phyloP scores from a whole-genome alignment of 345 rosid species.

The Cardamine occulta region DNA sequence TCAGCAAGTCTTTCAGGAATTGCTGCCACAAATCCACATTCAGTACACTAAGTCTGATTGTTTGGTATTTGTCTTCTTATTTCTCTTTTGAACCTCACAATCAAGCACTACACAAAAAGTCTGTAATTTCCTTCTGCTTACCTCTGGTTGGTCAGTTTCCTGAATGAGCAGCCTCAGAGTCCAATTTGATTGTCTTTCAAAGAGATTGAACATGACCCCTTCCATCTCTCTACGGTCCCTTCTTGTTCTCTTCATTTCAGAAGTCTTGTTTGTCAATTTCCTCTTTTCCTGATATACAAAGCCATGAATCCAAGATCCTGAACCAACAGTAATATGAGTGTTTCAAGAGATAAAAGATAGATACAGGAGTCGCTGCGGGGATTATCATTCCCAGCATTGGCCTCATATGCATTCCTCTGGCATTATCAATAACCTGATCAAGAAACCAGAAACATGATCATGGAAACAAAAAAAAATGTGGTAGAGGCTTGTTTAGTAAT shows the following conservation, averaged over 20 bases:
- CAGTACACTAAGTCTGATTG: neutral
- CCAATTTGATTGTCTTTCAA: slow-evolving; percentile 92
- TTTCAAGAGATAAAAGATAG: slow-evolving; percentile 12
- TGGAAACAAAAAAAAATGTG: neutral
- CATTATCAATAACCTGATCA: slow-evolving; percentile 79
- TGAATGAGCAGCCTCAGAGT: slow-evolving; percentile 73
- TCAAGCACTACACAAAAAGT: neutral
- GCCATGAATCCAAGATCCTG: neutral
- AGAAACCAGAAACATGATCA: slow-evolving; percentile 30
- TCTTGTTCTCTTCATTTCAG: slow-evolving; percentile 79
- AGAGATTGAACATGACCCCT: slow-evolving; percentile 85
- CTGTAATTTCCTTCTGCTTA: slow-evolving; percentile 37
- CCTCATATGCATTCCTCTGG: slow-evolving; percentile 78
- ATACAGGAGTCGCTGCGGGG: slow-evolving; percentile 52
- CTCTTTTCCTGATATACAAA: slow-evolving; percentile 71
- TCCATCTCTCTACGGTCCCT: slow-evolving; percentile 92
- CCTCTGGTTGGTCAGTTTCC: slow-evolving; percentile 94
- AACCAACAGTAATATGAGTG: neutral
- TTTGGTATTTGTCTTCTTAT: neutral
- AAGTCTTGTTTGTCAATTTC: slow-evolving; percentile 58
- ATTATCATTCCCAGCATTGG: slow-evolving; percentile 73
- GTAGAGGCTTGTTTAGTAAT: neutral
- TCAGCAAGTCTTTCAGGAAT: slow-evolving; percentile 82
- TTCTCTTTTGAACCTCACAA: neutral
- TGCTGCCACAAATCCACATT: slow-evolving; percentile 53